phyloP scores from a whole-genome alignment of 1,284 basidiomycete species.

The Ustilago crameri region DNA sequence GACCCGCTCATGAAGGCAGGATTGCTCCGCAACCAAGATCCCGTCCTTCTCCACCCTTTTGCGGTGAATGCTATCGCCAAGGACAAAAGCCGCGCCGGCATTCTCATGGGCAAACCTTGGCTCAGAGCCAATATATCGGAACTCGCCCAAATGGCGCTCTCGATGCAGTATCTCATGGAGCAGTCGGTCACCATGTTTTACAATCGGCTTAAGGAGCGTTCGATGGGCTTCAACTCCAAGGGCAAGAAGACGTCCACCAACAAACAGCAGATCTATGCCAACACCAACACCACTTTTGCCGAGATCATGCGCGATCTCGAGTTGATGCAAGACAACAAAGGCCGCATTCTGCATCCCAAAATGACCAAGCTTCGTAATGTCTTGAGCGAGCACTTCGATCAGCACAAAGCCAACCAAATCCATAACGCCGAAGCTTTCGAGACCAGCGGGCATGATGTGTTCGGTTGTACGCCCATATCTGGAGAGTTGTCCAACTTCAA shows the following conservation, averaged over 20 bases:
- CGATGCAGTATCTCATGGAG: slow-evolving; percentile 74
- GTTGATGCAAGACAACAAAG: slow-evolving; percentile 67
- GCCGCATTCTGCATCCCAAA: slow-evolving; percentile 85
- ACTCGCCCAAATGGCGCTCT: slow-evolving; percentile 55
- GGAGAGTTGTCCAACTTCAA: slow-evolving; percentile 22
- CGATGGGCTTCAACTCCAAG: slow-evolving; percentile 63
- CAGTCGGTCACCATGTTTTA: slow-evolving; percentile 72
- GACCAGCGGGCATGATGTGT: slow-evolving; percentile 58
- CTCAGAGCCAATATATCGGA: slow-evolving; percentile 45
- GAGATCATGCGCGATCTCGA: slow-evolving; percentile 77
- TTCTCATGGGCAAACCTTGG: slow-evolving; percentile 33
- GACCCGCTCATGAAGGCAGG: slow-evolving; percentile 56
- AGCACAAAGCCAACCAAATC: slow-evolving; percentile 69
- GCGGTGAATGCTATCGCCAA: slow-evolving; percentile 44
- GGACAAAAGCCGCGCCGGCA: slow-evolving; percentile 22
- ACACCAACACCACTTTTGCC: slow-evolving; percentile 75
- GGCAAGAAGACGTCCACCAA: slow-evolving; percentile 65
- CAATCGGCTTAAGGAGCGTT: slow-evolving; percentile 68
- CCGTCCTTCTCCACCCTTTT: slow-evolving; percentile 56
- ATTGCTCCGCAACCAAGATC: slow-evolving; percentile 52
- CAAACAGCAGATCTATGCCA: slow-evolving; percentile 67
- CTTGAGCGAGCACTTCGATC: slow-evolving; percentile 57
- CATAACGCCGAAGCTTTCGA: slow-evolving; percentile 75
- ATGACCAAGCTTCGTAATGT: slow-evolving; percentile 77
- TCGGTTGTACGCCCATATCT: slow-evolving; percentile 51